Base-by-base conservation (phyloP, 371 early-diverging fungal species). In the Nematocida sp. region DNA sequence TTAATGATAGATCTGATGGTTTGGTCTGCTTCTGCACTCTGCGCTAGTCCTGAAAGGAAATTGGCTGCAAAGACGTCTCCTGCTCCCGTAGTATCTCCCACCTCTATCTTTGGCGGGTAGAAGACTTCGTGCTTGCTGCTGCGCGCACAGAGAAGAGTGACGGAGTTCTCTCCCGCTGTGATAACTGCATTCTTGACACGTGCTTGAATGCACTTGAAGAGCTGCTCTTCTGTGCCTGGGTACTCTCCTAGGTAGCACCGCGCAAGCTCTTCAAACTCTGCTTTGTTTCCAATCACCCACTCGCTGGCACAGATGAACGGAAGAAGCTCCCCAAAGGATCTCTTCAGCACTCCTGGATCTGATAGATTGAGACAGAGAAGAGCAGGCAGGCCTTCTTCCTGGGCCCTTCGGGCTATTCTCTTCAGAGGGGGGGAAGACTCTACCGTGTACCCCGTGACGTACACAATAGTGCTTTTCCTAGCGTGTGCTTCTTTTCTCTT, bases 261-360 rank as follows among this genome's bases (percentile, higher is more conserved):
- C 25, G 29, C 43, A 13, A 70, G 53, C 1, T 37, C 48, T 4
- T 19, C 43, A 31, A 49, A 70, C 53, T 70, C 74, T 11, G 21
- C 58, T 48, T 3, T 49, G 60, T 70, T 70, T 45, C 74, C 74
- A 17, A 70, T 60, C 8, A 60, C 41, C 74, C 74, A 70, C 15
- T 70, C 58, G 29, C 63, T 32, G 8, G 17, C 19, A 46, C 60
- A 29, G 31, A 70, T 43, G 34, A 70, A 70, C 29, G 31, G 31
- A 50, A 43, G 49, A 13, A 70, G 27, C 0, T n/a, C 32, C 15
- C 31, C 7, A 34, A 43, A 62, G 11, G 62, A 60, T 19, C 74
- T 3, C 8, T 40, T 19, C 15, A 70, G 13, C 17, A 70, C 74
- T 3, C 74, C 74, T 8, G 74, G 74, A 49, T 70, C 74, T 0